Percentiles rank a stretch among this genome's conserved stretches.
These are phyloP conservation scores for Lithohypha guttulata DNA, from an alignment of 2,329 filamentous ascomycete species.

Conservation along the genomic window DNA sequence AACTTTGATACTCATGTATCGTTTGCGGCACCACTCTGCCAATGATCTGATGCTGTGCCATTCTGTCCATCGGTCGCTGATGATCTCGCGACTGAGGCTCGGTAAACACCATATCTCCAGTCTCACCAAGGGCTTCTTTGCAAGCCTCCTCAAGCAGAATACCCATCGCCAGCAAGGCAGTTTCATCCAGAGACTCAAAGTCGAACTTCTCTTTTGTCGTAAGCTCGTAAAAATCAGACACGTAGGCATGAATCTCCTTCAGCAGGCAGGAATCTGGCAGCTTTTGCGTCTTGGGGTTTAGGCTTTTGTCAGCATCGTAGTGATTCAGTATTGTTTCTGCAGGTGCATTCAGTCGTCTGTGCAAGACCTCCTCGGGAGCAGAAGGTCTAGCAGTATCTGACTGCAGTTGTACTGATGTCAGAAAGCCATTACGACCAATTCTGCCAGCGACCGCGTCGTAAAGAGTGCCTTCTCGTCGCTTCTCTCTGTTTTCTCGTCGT, in stretches of 20 bases:
- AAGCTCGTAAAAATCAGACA: conserved; percentile 44
- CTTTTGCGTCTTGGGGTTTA: conserved; percentile 25
- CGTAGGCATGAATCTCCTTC: conserved; percentile 46
- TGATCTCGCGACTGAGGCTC: conserved; percentile 33
- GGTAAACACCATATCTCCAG: conserved; percentile 48
- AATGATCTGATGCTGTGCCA: conserved; percentile 17
- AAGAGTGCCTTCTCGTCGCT: conserved; percentile 30
- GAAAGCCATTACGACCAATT: conserved; percentile 32
- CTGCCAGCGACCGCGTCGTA: conserved; percentile 51
- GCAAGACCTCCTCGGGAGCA: conserved; percentile 49
- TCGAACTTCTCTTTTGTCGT: conserved; percentile 29
- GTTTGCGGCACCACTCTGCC: conserved; percentile 14
- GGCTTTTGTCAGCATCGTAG: conserved; percentile 43
- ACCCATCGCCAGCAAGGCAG: conserved; percentile 49
- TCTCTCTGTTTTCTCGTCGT: no score
- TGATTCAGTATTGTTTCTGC: conserved; percentile 42
- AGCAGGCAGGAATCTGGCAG: conserved; percentile 49
- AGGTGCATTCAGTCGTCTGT: conserved; percentile 38
- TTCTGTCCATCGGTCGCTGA: conserved; percentile 13
- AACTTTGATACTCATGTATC: conserved; percentile 1
- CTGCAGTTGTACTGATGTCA: conserved; percentile 15
- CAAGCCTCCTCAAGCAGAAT: conserved; percentile 51
- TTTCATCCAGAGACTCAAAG: conserved; percentile 50
- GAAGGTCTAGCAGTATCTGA: conserved; percentile 27
- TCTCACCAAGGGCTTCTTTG: conserved; percentile 42